These are phyloP conservation scores for Yamadazyma ubonensis DNA, from an alignment of 805 yeast genomes.

Conservation along the genomic window DNA sequence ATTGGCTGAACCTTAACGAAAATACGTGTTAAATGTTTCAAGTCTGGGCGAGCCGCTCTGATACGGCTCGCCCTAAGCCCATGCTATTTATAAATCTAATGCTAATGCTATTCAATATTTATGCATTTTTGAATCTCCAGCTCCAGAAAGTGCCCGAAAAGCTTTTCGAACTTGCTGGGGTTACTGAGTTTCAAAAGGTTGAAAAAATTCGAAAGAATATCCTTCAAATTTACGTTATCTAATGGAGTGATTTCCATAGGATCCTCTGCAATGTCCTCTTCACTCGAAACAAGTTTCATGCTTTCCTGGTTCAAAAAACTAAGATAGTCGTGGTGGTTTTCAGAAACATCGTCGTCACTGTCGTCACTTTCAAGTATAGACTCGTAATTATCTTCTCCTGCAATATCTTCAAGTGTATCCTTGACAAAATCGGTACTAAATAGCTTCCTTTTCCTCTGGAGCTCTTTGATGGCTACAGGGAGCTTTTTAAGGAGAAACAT, in stretches of 20 bases:
- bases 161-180: constrained; percentile 43
- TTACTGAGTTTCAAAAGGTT: constrained; percentile 47
- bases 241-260: constrained; percentile 73
- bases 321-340: constrained; percentile 24
- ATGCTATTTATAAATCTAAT: not conserved
- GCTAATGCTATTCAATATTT: not conserved
- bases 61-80: no score
- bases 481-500: constrained; percentile 46
- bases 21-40: no score
- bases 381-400: not conserved
- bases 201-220: constrained; percentile 58
- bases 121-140: constrained; percentile 4
- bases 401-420: constrained; percentile 6
- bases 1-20: no score
- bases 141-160: constrained; percentile 31
- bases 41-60: no score
- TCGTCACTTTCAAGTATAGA: constrained; percentile 1
- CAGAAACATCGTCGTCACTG: constrained; percentile 9
- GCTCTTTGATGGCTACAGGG: constrained; percentile 67
- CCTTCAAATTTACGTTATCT: constrained; percentile 62
- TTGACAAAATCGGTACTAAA: constrained; percentile 31
- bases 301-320: constrained; percentile 28
- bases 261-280: constrained; percentile 72
- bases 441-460: constrained; percentile 62
- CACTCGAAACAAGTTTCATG: constrained; percentile 42